Conservation (phyloP, 371 early-diverging fungal species). For the Mucor velutinosus region DNA sequence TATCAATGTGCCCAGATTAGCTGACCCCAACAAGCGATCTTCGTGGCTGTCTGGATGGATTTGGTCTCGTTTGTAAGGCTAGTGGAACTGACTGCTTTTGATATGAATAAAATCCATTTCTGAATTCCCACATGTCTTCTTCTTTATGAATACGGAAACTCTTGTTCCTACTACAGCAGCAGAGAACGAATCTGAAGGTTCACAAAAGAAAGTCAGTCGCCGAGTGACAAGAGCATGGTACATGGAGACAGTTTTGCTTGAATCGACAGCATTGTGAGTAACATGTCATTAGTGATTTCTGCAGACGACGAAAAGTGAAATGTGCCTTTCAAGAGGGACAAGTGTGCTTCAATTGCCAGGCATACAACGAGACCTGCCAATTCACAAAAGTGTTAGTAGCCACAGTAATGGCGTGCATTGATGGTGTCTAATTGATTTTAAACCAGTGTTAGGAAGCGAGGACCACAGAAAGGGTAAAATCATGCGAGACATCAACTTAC, state of each 20-base stretch:
- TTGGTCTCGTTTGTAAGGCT: slow-evolving; percentile 35
- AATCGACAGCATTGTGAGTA: neutral
- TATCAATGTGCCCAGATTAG: slow-evolving; percentile 27
- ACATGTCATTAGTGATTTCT: slow-evolving; percentile 32
- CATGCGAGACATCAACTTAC: neutral
- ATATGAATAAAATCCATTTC: neutral
- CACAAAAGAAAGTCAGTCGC: neutral
- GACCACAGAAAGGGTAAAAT: slow-evolving; percentile 39
- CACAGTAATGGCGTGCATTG: neutral
- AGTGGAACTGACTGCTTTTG: neutral
- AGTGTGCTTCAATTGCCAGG: slow-evolving; percentile 35
- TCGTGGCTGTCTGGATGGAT: slow-evolving; percentile 45
- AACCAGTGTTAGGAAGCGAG: slow-evolving; percentile 31
- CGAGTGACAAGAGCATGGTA: slow-evolving; percentile 8
- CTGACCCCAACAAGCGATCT: slow-evolving; percentile 11
- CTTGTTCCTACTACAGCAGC: neutral
- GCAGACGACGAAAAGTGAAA: slow-evolving; percentile 35
- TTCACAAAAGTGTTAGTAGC: slow-evolving; percentile 16
- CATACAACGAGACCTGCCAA: slow-evolving; percentile 30
- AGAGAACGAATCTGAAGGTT: neutral
- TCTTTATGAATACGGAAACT: neutral
- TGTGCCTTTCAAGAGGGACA: slow-evolving; percentile 33
- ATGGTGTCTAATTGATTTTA: neutral
- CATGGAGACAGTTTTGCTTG: neutral
- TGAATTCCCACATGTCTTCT: neutral